Percentiles rank a stretch among this genome's conserved stretches.
Conservation (phyloP, 768 basidiomycete genomes). For the Mycena indigotica region DNA sequence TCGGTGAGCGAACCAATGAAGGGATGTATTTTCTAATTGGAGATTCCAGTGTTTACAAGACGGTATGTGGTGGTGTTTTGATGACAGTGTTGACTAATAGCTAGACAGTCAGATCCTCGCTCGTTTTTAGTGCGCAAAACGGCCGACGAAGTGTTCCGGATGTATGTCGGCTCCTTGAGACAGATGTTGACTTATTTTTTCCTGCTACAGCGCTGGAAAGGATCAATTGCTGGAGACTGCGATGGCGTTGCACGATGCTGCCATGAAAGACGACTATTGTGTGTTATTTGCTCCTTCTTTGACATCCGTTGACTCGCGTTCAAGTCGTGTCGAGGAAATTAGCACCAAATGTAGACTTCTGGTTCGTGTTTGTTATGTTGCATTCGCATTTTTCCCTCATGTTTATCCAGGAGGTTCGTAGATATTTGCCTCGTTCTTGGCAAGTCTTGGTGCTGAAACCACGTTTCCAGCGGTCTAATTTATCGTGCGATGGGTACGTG, state of each 20-base stretch:
- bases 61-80: slow-evolving; percentile 40
- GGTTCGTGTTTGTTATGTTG: slow-evolving; percentile 45
- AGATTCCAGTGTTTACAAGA: slow-evolving; percentile 65
- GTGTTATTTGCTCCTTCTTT: not conserved
- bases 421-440: slow-evolving; percentile 15
- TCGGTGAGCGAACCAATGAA: slow-evolving; percentile 60
- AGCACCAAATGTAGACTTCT: slow-evolving; percentile 91
- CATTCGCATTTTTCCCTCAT: slow-evolving; percentile 17
- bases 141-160: slow-evolving; percentile 88
- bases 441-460: slow-evolving; percentile 8
- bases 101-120: slow-evolving; percentile 77
- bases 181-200: not conserved
- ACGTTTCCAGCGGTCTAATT: slow-evolving; percentile 67
- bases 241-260: slow-evolving; percentile 84
- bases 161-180: slow-evolving; percentile 49
- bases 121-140: slow-evolving; percentile 90
- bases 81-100: slow-evolving; percentile 8
- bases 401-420: slow-evolving; percentile 61
- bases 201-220: slow-evolving; percentile 69
- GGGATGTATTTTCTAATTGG: not conserved
- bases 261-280: slow-evolving; percentile 87
- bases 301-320: not conserved
- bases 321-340: slow-evolving; percentile 68
- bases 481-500: slow-evolving; percentile 86
- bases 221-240: slow-evolving; percentile 88